Conservation (phyloP, 176 grass and related monocot species). For the Carex littledalei region DNA sequence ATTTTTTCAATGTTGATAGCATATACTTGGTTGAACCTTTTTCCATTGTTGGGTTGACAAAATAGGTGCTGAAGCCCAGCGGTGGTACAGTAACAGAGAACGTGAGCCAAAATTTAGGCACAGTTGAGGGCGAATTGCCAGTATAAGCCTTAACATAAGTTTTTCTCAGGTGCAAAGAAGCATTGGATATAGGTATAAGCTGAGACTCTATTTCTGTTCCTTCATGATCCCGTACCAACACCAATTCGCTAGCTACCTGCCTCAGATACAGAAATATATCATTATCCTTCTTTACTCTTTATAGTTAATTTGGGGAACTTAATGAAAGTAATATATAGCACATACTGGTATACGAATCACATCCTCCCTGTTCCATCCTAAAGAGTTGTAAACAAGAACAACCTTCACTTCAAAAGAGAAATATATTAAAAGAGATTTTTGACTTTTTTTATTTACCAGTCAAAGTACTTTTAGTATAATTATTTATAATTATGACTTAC, state of each 20-base stretch:
- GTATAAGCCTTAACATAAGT: constrained; percentile 36
- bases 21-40: constrained; percentile 11
- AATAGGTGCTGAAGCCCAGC: constrained; percentile 40
- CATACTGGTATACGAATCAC: constrained; percentile 43
- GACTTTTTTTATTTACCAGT: not conserved
- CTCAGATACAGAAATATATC: constrained; percentile 5
- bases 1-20: not conserved
- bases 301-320: not conserved
- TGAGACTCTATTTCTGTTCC: constrained; percentile 52
- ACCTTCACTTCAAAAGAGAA: constrained; percentile 25
- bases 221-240: constrained; percentile 36
- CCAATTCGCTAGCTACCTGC: constrained; percentile 33
- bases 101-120: constrained; percentile 48
- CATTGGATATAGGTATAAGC: constrained; percentile 33
- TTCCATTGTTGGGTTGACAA: constrained; percentile 16
- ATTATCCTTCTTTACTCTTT: not conserved
- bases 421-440: not conserved
- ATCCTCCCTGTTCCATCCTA: constrained; percentile 51
- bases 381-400: constrained; percentile 52
- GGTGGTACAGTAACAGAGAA: constrained; percentile 34
- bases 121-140: constrained; percentile 15
- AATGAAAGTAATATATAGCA: not conserved
- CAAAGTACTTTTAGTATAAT: not conserved
- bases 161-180: constrained; percentile 24
- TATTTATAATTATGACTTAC: constrained; percentile 11